Conservation (phyloP, 2,329 filamentous ascomycete species). For the Trichoderma brevicompactum region DNA sequence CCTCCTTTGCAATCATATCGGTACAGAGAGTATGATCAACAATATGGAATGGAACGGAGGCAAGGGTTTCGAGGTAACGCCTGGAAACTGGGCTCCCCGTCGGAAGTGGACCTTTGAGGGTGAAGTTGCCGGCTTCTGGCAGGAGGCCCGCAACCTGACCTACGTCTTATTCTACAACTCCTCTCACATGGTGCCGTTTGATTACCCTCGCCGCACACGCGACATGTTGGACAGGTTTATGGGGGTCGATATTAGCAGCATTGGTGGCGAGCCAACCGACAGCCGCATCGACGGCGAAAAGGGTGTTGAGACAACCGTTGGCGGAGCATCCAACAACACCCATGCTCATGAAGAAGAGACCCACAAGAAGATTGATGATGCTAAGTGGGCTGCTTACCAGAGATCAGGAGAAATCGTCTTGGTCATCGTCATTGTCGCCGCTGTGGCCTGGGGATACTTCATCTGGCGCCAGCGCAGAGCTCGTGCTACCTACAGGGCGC, state of each 20-base stretch:
- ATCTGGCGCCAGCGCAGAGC: slow-evolving; percentile 66
- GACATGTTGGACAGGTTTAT: slow-evolving; percentile 99
- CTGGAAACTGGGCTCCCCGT: slow-evolving; percentile 88
- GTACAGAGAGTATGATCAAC: slow-evolving; percentile 87
- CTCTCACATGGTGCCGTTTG: slow-evolving; percentile 98
- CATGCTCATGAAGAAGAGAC: slow-evolving; percentile 57
- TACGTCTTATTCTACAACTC: slow-evolving; percentile 96
- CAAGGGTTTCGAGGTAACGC: slow-evolving; percentile 85
- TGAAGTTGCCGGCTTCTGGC: slow-evolving; percentile 86
- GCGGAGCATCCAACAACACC: slow-evolving; percentile 63
- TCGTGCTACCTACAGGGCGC: slow-evolving; percentile 58
- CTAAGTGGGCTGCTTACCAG: slow-evolving; percentile 87
- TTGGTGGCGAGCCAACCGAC: slow-evolving; percentile 79
- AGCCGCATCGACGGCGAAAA: slow-evolving; percentile 86
- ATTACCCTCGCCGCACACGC: slow-evolving; percentile 80
- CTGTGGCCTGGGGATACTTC: slow-evolving; percentile 73
- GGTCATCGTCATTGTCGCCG: slow-evolving; percentile 76
- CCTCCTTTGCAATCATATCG: slow-evolving; percentile 95
- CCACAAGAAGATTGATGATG: slow-evolving; percentile 76
- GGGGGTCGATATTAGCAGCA: slow-evolving; percentile 85
- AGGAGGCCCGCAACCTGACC: slow-evolving; percentile 91
- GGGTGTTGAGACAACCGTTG: slow-evolving; percentile 75
- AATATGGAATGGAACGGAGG: slow-evolving; percentile 91
- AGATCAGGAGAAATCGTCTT: slow-evolving; percentile 85
- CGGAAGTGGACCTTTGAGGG: slow-evolving; percentile 94